phyloP scores from a whole-genome alignment of 2,329 filamentous ascomycete species.

The Trichoderma endophyticum region DNA sequence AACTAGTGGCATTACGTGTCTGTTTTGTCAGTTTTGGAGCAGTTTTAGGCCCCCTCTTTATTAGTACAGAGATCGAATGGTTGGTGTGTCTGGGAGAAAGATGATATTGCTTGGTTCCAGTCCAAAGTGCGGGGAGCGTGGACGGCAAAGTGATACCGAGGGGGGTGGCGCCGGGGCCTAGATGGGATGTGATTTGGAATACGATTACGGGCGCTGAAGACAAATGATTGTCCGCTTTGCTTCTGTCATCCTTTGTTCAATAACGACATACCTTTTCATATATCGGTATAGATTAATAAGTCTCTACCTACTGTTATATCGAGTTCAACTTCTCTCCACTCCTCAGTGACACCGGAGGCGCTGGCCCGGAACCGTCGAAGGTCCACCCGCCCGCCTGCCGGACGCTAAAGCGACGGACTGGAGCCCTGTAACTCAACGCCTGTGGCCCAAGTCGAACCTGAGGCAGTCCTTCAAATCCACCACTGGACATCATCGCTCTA shows the following conservation, averaged over 20 bases:
- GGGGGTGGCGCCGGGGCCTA: not conserved
- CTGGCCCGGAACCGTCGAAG: not conserved
- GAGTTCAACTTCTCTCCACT: not conserved
- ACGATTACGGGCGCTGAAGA: not conserved
- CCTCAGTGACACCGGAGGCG: not conserved
- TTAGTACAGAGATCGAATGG: not conserved
- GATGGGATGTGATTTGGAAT: not conserved
- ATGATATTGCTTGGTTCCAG: not conserved
- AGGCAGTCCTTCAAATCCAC: not conserved
- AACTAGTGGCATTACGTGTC: not conserved
- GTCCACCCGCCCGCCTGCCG: not conserved
- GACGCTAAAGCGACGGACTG: slow-evolving; percentile 7
- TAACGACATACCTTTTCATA: not conserved
- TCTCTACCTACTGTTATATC: not conserved
- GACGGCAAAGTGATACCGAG: not conserved
- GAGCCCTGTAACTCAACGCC: not conserved
- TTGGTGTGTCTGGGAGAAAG: not conserved
- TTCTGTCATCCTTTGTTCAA: not conserved
- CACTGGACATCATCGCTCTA: not conserved
- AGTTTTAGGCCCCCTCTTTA: not conserved
- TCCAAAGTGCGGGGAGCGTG: not conserved
- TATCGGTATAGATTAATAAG: not conserved
- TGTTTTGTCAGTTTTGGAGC: not conserved
- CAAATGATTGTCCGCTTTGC: not conserved
- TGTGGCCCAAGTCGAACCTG: not conserved